Base-by-base conservation (phyloP, 345 rosid species). In the Rhodomyrtus tomentosa region DNA sequence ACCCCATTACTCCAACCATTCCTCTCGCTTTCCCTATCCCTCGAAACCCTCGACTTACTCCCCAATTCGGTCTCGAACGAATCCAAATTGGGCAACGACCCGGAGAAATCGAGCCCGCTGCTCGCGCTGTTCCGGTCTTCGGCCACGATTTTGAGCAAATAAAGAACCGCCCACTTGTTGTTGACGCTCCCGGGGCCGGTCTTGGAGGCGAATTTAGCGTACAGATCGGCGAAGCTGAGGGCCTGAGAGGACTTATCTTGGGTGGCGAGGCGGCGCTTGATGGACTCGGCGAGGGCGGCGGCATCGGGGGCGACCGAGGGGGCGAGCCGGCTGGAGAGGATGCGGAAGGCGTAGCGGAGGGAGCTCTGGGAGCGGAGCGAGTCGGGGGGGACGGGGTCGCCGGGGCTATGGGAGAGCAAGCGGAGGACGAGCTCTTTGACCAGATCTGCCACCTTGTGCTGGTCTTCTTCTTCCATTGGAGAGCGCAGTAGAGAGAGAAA, bases 261-360 rank as follows among this genome's bases (percentile, higher is more conserved):
- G 82, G 94, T 91, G 84, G 98, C 99, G 82, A 98, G 99, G 29
- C 94, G 94, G 84, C 98, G 99, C 89, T 94, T 96, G 91, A 98
- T 90, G 48, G 99, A 96, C 88, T 96, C 99, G 6, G 99, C 95
- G 83, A 95, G 89, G 48, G 98, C 95, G 81, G 92, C 88, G 20
- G 98, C 93, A 85, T 96, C 99, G 25, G 96, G 95, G 42, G 92
- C 87, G 72, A 93, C 89, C 49, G 99, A 95, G 29, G 99, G 98
- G 72, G 95, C 89, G 58, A 96, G 87, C 54, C 96, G 93, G 89
- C 99, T 96, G 84, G 95, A 93, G 85, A 98, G 96, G 84, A 98
- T 96, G 84, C 99, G 99, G 42, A 88, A 27, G 24, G 99, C 95
- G 88, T 92, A 98, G 87, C 93, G 95, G 42, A 95, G 91, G 82